phyloP scores from a whole-genome alignment of 106 monocot species.

The Dactylorhiza incarnata region DNA sequence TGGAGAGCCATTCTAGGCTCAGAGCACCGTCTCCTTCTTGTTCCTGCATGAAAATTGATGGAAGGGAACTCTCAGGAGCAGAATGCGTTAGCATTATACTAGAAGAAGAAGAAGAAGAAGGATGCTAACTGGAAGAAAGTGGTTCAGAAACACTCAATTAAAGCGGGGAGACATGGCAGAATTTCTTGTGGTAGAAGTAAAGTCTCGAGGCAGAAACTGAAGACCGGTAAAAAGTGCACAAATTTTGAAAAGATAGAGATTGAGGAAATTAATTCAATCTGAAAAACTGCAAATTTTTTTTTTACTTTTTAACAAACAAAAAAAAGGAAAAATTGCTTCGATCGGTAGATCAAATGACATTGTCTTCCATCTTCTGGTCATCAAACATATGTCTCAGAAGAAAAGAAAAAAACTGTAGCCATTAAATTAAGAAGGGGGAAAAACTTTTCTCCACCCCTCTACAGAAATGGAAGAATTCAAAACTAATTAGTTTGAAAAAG shows the following conservation, averaged over 20 bases:
- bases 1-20: slow-evolving; percentile 62
- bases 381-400: not conserved
- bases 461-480: not conserved
- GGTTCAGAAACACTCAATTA: not conserved
- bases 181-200: slow-evolving; percentile 5
- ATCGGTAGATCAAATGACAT: not conserved
- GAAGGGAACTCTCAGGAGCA: not conserved
- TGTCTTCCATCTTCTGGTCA: not conserved
- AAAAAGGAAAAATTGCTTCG: not conserved
- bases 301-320: not conserved
- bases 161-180: not conserved
- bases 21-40: slow-evolving; percentile 41
- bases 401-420: not conserved
- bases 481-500: not conserved
- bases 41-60: slow-evolving; percentile 1
- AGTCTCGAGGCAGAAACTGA: not conserved
- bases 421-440: not conserved
- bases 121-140: not conserved
- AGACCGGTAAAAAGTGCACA: not conserved
- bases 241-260: not conserved
- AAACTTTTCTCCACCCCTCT: too few species aligned
- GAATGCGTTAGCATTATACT: not conserved
- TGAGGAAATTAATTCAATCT: not conserved
- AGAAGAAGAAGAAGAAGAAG: not conserved
- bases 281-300: not conserved